These are phyloP conservation scores for Tylopilus plumbeoviolaceoides DNA, from an alignment of 768 basidiomycete genomes.

Conservation along the genomic window DNA sequence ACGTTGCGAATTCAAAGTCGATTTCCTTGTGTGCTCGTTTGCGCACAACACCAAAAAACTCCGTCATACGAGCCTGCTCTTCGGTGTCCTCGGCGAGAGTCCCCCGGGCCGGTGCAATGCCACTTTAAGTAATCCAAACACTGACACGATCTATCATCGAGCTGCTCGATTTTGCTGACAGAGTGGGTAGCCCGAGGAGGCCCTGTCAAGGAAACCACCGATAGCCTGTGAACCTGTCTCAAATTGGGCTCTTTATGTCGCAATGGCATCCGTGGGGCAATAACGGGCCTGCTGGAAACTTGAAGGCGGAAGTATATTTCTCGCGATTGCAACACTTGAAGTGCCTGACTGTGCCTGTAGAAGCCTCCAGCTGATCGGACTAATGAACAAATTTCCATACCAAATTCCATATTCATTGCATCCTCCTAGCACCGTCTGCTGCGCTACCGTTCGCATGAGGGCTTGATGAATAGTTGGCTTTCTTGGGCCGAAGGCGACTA, in stretches of 20 bases:
- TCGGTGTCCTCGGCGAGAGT: neutral
- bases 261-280: neutral
- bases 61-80: no score
- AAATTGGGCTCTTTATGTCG: neutral
- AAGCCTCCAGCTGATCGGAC: neutral
- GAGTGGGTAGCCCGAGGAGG: neutral
- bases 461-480: neutral
- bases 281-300: no score
- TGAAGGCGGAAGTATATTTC: neutral
- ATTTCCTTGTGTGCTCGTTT: no score
- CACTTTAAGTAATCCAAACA: neutral
- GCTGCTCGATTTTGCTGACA: neutral
- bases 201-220: neutral
- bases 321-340: neutral
- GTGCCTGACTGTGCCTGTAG: neutral
- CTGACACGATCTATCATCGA: neutral
- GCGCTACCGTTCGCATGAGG: neutral
- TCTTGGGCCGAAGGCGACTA: neutral
- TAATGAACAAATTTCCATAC: neutral
- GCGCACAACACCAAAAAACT: no score
- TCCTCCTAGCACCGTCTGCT: neutral
- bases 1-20: no score
- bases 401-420: neutral
- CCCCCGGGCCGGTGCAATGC: no score
- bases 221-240: neutral